Percentiles rank a stretch among this genome's conserved stretches.
Evolutionary conservation across 2,329 filamentous ascomycete genomes (phyloP).

Genomic region (Colletotrichum nymphaeae): DNA sequence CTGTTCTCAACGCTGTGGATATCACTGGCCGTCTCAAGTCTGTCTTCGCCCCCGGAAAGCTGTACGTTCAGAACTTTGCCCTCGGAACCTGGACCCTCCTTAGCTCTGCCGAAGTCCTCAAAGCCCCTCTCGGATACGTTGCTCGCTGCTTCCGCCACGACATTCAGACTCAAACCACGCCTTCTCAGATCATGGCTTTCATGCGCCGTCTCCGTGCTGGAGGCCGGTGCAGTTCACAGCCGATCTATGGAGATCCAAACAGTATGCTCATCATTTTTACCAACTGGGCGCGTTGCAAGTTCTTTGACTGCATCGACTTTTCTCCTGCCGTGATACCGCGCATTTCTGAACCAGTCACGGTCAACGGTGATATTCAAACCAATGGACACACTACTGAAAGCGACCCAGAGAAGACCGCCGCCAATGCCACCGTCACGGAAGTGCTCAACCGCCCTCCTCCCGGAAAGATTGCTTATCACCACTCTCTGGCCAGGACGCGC

Average conservation of each 20-base stretch:
- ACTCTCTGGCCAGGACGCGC: conserved; percentile 29
- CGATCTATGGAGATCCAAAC: conserved; percentile 46
- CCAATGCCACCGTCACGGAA: neutral
- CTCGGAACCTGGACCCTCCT: conserved; percentile 38
- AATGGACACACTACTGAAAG: neutral
- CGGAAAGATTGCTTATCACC: conserved; percentile 31
- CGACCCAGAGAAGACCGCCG: conserved; percentile 25
- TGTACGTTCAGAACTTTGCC: conserved; percentile 44
- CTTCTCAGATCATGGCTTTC: conserved; percentile 45
- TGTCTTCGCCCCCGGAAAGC: conserved; percentile 31
- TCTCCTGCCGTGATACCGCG: conserved; percentile 41
- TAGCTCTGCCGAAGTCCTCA: conserved; percentile 38
- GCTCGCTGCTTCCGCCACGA: conserved; percentile 46
- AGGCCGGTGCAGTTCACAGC: conserved; percentile 34
- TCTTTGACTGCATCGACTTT: conserved; percentile 51
- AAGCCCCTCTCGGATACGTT: conserved; percentile 41
- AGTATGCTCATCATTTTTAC: conserved; percentile 48
- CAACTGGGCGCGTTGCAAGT: conserved; percentile 52
- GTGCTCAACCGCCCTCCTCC: conserved; percentile 12
- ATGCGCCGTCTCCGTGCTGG: conserved; percentile 39
- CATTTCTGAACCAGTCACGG: neutral
- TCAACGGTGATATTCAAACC: neutral
- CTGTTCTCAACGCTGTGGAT: conserved; percentile 42
- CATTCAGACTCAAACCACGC: conserved; percentile 48
- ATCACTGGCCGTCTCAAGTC: conserved; percentile 41